Base-by-base conservation (phyloP, 164 flowering plant species). In the Stephania japonica region DNA sequence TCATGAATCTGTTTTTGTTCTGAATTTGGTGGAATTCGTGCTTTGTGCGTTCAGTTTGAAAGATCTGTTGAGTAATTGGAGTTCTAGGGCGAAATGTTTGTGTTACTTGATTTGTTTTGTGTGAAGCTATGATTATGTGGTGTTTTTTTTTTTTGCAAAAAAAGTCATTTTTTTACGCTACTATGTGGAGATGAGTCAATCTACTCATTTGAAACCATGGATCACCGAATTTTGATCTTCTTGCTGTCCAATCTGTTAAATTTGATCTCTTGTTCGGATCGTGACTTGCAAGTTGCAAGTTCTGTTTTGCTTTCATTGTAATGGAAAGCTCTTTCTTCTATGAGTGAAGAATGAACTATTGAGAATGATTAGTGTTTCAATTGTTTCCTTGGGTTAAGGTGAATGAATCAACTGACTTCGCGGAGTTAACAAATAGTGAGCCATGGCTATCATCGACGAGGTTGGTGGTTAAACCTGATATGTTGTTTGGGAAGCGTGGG, bases 401-500 rank as follows among this genome's bases (percentile, higher is more conserved):
- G 24, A 92, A 84, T 0, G 84, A 87, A 65, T 78, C 93, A 1
- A 94, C 97, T 0, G 97, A 94, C 72, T 92, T 92, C 73, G 74
- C 85, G 1, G 92, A 94, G 73, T 62, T 94, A 68, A 81, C 86
- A 14, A 83, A 91, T 79, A 71, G 76, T 69, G 91, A 94, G 69
- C 85, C 94, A 81, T 92, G 99, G 97, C 85, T 94, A 23, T 92
- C 97, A 14, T 88, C 99, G 26, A 81, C 88, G 8, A 89, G 75
- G 72, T 76, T 94, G 80, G 99, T 94, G 69, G 97, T 94, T 68
- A 94, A 94, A 75, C 97, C 98, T 0, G 98, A 94, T 75, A 94
- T 94, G 98, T 78, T 94, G 81, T 94, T 94, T 72, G 97, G 98
- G 65, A 94, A 94, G 76, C 93, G 97, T 70, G 97, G 98, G 59